Evolutionary conservation across 345 rosid genomes (phyloP).

Genomic region (Gynandropsis gynandra): DNA sequence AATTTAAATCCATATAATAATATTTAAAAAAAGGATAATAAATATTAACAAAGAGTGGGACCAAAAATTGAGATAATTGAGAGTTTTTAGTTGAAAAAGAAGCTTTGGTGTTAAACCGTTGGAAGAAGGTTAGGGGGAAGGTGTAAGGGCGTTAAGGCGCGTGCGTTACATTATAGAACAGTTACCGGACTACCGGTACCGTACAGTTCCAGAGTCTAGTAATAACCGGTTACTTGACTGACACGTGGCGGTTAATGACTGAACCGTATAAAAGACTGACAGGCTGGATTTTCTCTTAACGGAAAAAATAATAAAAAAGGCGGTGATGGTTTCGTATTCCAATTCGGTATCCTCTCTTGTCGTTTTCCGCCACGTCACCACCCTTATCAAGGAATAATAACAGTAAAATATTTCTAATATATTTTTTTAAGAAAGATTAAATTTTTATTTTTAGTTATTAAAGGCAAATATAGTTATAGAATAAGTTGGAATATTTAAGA

Average conservation of each 20-base stretch:
- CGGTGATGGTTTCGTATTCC: constrained; percentile 46
- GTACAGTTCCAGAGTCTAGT: constrained; percentile 32
- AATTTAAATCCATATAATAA: too few species aligned
- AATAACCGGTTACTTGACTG: constrained; percentile 22
- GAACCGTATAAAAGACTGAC: constrained; percentile 34
- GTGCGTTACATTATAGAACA: too few species aligned
- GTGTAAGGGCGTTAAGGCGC: constrained; percentile 10
- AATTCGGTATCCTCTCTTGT: constrained; percentile 60
- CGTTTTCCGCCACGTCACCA: constrained; percentile 53
- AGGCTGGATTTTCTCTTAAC: constrained; percentile 40
- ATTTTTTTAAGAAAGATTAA: constrained; percentile 2
- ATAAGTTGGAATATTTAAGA: constrained; percentile 32
- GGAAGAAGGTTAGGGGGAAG: constrained; percentile 32
- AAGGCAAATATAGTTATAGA: constrained; percentile 8
- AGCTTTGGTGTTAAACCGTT: too few species aligned
- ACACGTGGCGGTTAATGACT: constrained; percentile 23
- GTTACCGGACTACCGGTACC: constrained; percentile 21
- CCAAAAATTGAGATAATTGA: too few species aligned
- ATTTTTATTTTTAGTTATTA: constrained; percentile 1
- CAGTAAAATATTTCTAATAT: not conserved
- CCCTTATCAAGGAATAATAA: too few species aligned
- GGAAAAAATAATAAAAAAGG: constrained; percentile 7
- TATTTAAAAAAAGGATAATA: too few species aligned
- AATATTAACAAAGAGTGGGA: too few species aligned
- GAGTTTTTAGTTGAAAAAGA: too few species aligned